Evolutionary conservation across 768 basidiomycete species (phyloP), one percentile per base, ranked within the genome.

Genomic region (Boletellus ananiceps): DNA sequence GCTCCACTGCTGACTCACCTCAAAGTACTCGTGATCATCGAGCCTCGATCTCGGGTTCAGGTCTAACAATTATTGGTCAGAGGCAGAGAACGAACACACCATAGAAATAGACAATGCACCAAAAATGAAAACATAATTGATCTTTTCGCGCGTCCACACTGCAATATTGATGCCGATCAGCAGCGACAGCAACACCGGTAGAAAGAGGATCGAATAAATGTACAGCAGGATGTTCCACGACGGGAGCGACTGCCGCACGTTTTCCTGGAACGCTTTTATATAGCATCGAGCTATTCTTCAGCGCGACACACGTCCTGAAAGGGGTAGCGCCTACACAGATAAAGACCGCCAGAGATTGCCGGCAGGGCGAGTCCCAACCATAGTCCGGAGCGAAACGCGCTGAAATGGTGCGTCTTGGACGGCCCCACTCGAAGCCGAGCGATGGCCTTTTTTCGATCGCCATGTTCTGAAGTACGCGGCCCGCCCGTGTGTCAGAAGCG

Each of bases 41-140:
- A 94, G 68, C 23, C 77, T 79, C 19, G 85, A 83, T 51, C 82
- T 75, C 15, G 83, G 62, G 53, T 89, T 80, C 41, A 93, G 66
- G 61, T 89, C 89, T 84, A 57, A 15, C 21, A 12, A 9, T 18
- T 16, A 5, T 5, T 58, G 23, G 5, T 23, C 27, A 47, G 34
- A 12, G 5, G 27, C 27, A 14, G 5, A 0, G n/a, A 37, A 23
- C 12, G 11, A n/a, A 6, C 0, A 31, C n/a, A n/a, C n/a, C n/a
- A n/a, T n/a, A n/a, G n/a, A n/a, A n/a, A n/a, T n/a, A n/a, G n/a
- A 25, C 3, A 14, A 61, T 76, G 29, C 54, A 86, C 86, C 88
- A 59, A 93, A 90, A 27, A 94, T 88, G 61, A 95, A 93, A 4
- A 84, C 79, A 59, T 93, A 95, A 61, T 97, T 97, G 53, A 99